Evolutionary conservation across 129 eudicot genomes (phyloP).

Genomic region (Artemisia argyi): DNA sequence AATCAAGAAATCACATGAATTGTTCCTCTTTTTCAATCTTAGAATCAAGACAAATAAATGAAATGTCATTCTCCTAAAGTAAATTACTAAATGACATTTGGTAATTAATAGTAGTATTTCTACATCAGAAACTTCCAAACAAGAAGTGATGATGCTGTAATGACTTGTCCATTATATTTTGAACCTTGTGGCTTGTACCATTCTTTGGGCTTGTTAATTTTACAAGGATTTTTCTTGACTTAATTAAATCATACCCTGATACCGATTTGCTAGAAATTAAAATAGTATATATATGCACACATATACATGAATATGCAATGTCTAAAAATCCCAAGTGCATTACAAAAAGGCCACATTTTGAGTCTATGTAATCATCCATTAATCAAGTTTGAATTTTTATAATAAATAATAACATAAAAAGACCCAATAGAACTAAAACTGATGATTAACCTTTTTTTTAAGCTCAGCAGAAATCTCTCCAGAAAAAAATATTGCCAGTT

Average conservation of each 20-base stretch:
- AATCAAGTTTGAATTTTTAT: not conserved
- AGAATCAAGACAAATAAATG: conserved; percentile 2
- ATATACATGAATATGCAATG: conserved; percentile 2
- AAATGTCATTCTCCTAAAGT: conserved; percentile 5
- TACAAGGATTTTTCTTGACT: no score
- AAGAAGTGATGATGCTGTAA: conserved; percentile 11
- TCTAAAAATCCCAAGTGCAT: conserved; percentile 13
- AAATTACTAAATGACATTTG: conserved; percentile 1
- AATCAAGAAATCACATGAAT: conserved; percentile 12
- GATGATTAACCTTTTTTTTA: not conserved
- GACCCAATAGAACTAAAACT: not conserved
- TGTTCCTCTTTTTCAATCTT: not conserved
- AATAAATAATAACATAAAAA: not conserved
- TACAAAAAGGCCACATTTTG: not conserved
- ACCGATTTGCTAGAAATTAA: conserved; percentile 3
- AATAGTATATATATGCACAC: not conserved
- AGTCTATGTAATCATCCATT: not conserved
- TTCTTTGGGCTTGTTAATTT: no score
- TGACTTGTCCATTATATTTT: conserved; percentile 13
- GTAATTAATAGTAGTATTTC: not conserved
- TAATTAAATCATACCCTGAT: no score
- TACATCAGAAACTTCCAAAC: conserved; percentile 11
- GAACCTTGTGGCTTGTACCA: no score
- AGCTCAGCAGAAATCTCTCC: not conserved
- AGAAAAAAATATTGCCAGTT: not conserved